Evolutionary conservation across 2,329 filamentous ascomycete genomes (phyloP).

Genomic region (Alternaria atra): DNA sequence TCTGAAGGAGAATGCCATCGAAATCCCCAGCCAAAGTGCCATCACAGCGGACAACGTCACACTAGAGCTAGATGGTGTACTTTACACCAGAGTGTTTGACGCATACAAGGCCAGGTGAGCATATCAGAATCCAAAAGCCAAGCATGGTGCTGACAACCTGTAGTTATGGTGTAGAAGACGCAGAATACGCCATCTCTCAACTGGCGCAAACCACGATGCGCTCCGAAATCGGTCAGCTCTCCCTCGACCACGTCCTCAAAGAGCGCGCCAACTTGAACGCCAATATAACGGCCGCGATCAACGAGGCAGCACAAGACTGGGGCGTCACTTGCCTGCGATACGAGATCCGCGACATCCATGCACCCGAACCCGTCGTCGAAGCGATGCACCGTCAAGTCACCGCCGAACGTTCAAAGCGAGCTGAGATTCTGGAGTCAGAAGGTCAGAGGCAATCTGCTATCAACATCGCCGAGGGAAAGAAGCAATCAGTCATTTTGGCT

Average conservation of each 20-base stretch:
- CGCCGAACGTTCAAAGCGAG: constrained; percentile 94
- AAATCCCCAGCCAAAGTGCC: constrained; percentile 96
- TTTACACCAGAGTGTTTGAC: constrained; percentile 96
- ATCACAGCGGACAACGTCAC: constrained; percentile 99
- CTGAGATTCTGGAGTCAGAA: constrained; percentile 96
- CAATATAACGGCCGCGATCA: constrained; percentile 99
- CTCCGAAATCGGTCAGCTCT: constrained; percentile 95
- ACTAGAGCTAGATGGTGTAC: constrained; percentile 90
- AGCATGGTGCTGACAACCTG: constrained; percentile 16
- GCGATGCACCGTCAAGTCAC: constrained; percentile 99
- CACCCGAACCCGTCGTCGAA: constrained; percentile 89
- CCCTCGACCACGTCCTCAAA: constrained; percentile 96
- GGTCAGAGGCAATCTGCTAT: constrained; percentile 97
- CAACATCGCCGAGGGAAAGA: constrained; percentile 97
- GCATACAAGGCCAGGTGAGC: constrained; percentile 93
- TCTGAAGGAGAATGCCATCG: constrained; percentile 93
- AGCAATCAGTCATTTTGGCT: constrained; percentile 95
- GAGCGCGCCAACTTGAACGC: constrained; percentile 95
- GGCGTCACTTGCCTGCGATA: constrained; percentile 95
- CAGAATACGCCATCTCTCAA: constrained; percentile 97
- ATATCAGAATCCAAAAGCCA: neutral
- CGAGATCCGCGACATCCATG: constrained; percentile 98
- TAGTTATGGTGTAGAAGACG: constrained; percentile 97
- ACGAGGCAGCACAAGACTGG: constrained; percentile 96
- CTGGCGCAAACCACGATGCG: constrained; percentile 99